phyloP scores from a whole-genome alignment of 768 basidiomycete species.

The Suillus subluteus region DNA sequence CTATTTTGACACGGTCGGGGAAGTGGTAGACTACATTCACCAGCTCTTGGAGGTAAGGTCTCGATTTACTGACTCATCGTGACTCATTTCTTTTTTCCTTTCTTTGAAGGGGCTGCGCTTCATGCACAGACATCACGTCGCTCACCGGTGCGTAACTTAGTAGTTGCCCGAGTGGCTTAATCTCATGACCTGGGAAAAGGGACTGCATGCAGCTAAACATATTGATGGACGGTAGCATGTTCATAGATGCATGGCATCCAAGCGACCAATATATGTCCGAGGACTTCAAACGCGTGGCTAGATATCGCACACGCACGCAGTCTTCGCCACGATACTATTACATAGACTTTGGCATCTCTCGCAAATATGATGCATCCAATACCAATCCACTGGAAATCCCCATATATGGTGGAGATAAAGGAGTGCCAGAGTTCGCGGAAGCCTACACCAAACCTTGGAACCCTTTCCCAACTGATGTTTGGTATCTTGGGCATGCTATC shows the following conservation, averaged over 20 bases:
- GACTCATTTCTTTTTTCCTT: not conserved
- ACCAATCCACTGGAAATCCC: constrained; percentile 30
- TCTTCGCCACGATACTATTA: constrained; percentile 36
- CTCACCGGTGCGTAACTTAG: constrained; percentile 37
- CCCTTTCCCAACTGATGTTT: constrained; percentile 49
- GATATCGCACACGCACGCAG: constrained; percentile 32
- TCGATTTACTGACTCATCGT: not conserved
- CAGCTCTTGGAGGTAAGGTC: constrained; percentile 27
- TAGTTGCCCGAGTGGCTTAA: not conserved
- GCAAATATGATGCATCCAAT: constrained; percentile 30
- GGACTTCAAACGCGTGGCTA: constrained; percentile 23
- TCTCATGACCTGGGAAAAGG: constrained; percentile 27
- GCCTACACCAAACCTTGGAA: constrained; percentile 27
- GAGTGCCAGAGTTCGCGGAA: constrained; percentile 42
- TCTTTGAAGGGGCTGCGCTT: constrained; percentile 37
- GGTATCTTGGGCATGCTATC: constrained; percentile 45
- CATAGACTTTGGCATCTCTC: constrained; percentile 43
- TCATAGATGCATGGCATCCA: constrained; percentile 32
- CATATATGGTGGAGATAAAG: constrained; percentile 45
- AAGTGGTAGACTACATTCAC: constrained; percentile 26
- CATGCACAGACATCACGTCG: constrained; percentile 41
- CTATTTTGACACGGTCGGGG: constrained; percentile 24
- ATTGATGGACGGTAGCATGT: constrained; percentile 34
- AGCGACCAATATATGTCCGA: not conserved
- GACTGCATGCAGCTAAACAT: constrained; percentile 37